phyloP scores from a whole-genome alignment of 306 rosid genomes.

The Prosopis cineraria region DNA sequence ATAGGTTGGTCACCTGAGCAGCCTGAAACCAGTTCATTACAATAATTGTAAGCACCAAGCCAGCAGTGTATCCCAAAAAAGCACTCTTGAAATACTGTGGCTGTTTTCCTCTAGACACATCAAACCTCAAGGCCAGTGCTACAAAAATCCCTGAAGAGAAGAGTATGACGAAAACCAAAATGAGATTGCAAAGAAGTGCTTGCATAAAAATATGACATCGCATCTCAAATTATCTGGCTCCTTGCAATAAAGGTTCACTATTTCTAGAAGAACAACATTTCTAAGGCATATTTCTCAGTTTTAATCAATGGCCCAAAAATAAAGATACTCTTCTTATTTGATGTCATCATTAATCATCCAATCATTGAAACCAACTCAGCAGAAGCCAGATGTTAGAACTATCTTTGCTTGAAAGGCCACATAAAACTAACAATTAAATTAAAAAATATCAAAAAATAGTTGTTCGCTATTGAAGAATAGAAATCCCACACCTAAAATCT shows the following conservation, averaged over 20 bases:
- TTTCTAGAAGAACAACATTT: slow-evolving; percentile 5
- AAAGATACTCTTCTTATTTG: background rate
- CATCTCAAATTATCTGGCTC: background rate
- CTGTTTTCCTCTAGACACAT: slow-evolving; percentile 82
- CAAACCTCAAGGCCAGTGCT: slow-evolving; percentile 95
- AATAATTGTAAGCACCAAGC: slow-evolving; percentile 84
- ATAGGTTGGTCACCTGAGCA: slow-evolving; percentile 79
- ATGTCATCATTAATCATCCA: background rate
- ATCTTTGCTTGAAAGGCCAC: background rate
- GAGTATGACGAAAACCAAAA: background rate
- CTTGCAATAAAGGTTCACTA: background rate
- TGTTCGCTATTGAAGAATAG: too few species aligned
- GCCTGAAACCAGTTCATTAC: slow-evolving; percentile 99
- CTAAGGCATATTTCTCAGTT: background rate
- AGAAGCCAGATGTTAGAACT: background rate
- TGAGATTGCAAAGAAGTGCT: background rate
- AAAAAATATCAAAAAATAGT: background rate
- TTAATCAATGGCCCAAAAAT: background rate
- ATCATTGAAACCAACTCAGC: background rate
- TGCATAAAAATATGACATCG: background rate
- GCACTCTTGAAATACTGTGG: slow-evolving; percentile 94
- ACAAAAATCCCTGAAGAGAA: slow-evolving; percentile 83
- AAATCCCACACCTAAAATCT: too few species aligned
- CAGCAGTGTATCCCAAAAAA: slow-evolving; percentile 78
- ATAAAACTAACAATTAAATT: background rate